Base-by-base conservation (phyloP, 768 basidiomycete species). In the Leccinum barrowsii region DNA sequence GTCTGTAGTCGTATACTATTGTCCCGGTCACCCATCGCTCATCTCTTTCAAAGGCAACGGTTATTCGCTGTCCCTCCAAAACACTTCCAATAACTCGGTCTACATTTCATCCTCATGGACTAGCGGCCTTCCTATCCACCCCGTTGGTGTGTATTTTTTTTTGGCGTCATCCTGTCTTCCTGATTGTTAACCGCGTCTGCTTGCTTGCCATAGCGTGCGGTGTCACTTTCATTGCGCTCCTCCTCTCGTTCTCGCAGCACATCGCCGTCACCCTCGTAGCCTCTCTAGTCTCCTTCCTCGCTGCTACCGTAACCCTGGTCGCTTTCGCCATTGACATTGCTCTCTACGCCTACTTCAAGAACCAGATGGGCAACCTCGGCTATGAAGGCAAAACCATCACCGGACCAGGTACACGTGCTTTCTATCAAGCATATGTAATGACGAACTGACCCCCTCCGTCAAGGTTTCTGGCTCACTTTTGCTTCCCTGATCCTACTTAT, bases 311-410 rank as follows among this genome's bases (percentile, higher is more conserved):
- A 47, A 82, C 89, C 3, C 74, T 91, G 56, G 82, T 91, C 60
- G 85, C 89, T 1, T 90, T 92, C 66, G 81, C 82, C 44, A 83
- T 89, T 69, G 89, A 93, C 70, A 86, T 92, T 59, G 86, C 88
- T 13, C 81, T 93, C 30, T 87, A 76, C 65, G 84, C 77, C 3
- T 83, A 78, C 57, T 78, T 86, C 53, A 84, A 81, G 67, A 77
- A 85, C 53, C 76, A 85, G 62, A 77, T 89, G 64, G 72, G 73
- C 47, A 77, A 82, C 56, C 76, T 91, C 11, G 70, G 70, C 7
- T 62, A 58, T 11, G 58, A 72, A 46, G 71, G 76, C 55, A 69
- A 65, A n/a, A 87, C 88, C 12, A 75, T 76, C 57, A 78, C 87
- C 19, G 86, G 78, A 5, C 84, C 85, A 59, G 90, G 90, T 90